Conservation (phyloP, 2,329 filamentous ascomycete species). For the Hymenoscyphus salicellus region DNA sequence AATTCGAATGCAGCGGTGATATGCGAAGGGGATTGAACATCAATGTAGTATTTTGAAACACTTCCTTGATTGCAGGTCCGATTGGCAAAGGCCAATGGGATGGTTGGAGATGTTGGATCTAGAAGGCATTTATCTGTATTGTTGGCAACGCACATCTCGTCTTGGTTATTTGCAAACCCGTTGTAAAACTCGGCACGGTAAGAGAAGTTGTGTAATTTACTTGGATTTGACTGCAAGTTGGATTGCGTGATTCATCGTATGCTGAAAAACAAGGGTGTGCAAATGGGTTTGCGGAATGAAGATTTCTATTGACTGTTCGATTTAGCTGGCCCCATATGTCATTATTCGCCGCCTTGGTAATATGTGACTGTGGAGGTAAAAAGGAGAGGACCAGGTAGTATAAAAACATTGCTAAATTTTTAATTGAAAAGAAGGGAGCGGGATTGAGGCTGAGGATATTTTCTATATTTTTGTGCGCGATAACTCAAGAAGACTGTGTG, state of each 20-base stretch:
- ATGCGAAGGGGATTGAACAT: not conserved
- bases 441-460: not conserved
- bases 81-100: not conserved
- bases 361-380: not conserved
- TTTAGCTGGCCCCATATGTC: not conserved
- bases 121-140: not conserved
- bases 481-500: not conserved
- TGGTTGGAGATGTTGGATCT: not conserved
- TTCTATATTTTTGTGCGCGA: not conserved
- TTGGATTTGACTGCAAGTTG: not conserved
- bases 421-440: not conserved
- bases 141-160: not conserved
- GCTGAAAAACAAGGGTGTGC: not conserved
- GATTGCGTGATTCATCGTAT: not conserved
- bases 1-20: not conserved
- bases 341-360: not conserved
- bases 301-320: not conserved
- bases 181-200: not conserved
- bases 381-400: not conserved
- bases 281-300: not conserved
- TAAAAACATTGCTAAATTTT: not conserved
- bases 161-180: not conserved
- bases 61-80: conserved; percentile 1
- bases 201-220: not conserved
- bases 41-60: not conserved